Evolutionary conservation across 176 grass and related monocot genomes (phyloP).

Genomic region (Zoysia pacifica): DNA sequence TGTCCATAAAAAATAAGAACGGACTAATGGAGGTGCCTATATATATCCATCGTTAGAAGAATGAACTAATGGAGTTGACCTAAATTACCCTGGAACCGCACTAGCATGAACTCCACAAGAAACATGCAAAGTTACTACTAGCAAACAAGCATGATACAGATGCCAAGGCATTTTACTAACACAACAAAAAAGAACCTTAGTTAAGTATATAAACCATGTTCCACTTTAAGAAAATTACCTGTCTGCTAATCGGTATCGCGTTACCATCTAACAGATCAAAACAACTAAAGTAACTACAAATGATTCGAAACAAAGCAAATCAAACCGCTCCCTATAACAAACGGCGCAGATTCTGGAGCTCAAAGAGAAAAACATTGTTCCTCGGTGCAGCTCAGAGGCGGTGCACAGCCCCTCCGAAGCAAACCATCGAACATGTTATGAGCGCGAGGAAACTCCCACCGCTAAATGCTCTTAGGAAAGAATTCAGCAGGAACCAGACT

Average conservation of each 20-base stretch:
- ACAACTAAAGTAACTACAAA: not conserved
- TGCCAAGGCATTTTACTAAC: not conserved
- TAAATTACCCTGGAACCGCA: not conserved
- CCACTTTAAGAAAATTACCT: not conserved
- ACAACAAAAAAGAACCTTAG: not conserved
- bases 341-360: not conserved
- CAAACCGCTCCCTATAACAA: not conserved
- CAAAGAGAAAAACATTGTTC: not conserved
- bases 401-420: not conserved
- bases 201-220: not conserved
- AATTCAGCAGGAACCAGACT: not conserved
- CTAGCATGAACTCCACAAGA: not conserved
- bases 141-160: not conserved
- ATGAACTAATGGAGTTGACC: not conserved
- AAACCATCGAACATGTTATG: conserved; percentile 26
- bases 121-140: not conserved
- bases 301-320: not conserved
- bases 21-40: not conserved
- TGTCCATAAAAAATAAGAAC: not conserved
- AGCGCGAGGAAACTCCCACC: not conserved
- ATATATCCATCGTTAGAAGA: not conserved
- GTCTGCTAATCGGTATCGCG: not conserved
- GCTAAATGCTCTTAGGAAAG: not conserved
- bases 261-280: not conserved
- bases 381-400: not conserved